phyloP scores from a whole-genome alignment of 192 early-diverging fungal species.

The Entomortierella beljakovae region DNA sequence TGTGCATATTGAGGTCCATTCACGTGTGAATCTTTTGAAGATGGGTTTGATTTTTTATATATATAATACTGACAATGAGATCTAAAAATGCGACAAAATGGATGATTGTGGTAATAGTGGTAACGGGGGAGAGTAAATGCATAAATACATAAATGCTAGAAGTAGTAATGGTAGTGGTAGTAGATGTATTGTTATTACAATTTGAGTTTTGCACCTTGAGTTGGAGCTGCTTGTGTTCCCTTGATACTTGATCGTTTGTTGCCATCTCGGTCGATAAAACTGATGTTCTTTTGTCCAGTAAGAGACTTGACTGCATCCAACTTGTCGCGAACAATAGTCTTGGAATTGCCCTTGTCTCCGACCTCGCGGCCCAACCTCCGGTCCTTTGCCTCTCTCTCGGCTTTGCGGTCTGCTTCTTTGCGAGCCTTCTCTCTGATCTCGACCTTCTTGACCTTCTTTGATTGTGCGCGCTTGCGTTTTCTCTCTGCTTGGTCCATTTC shows the following conservation, averaged over 20 bases:
- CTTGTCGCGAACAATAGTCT: slow-evolving; percentile 56
- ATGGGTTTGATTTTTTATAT: slow-evolving; percentile 4
- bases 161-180: background rate
- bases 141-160: too few relatives aligned
- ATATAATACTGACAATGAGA: slow-evolving; percentile 6
- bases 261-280: slow-evolving; percentile 55
- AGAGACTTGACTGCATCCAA: slow-evolving; percentile 51
- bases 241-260: slow-evolving; percentile 56
- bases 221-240: slow-evolving; percentile 10
- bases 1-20: too few relatives aligned
- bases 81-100: slow-evolving; percentile 11
- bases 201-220: slow-evolving; percentile 52
- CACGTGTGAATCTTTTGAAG: too few relatives aligned
- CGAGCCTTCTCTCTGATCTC: slow-evolving; percentile 69
- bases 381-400: slow-evolving; percentile 50
- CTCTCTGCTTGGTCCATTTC: slow-evolving; percentile 86
- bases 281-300: slow-evolving; percentile 51
- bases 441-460: slow-evolving; percentile 74
- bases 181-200: slow-evolving; percentile 15
- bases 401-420: slow-evolving; percentile 62
- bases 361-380: slow-evolving; percentile 46
- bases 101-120: slow-evolving; percentile 1
- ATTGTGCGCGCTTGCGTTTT: slow-evolving; percentile 71
- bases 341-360: slow-evolving; percentile 54
- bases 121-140: background rate